Evolutionary conservation across 2,329 filamentous ascomycete species (phyloP), one percentile per base, ranked within the genome.

Genomic region (Exophiala mesophila): DNA sequence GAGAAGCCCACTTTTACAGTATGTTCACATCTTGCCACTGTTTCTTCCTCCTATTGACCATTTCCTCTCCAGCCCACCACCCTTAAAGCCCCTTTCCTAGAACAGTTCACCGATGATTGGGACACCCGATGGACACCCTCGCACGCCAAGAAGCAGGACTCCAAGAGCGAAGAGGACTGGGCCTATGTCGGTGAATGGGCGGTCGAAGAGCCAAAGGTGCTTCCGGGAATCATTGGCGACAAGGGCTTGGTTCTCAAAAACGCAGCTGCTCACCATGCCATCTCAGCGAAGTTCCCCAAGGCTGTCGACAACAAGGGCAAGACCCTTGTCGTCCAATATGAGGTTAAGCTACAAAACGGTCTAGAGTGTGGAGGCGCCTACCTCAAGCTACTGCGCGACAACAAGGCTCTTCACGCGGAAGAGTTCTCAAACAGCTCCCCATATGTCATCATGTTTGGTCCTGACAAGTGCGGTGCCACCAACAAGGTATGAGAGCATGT

Each of bases 381-480:
- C 77, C 77, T 98, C 77, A 98, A 98, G 83, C 86, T 98, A 57
- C 85, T 98, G 57, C 85, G 94, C 59, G 89, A 98, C 66, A 97
- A 92, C 78, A 89, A 90, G 76, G 85, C 87, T 67, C 88, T 98
- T 59, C 88, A 95, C 74, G 81, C 87, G 61, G 90, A 97, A 55
- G 92, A 98, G 75, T 98, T 98, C 76, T 88, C 86, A 68, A 97
- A 98, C 72, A 81, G 84, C 50, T 95, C 90, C 31, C 92, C 92
- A 36, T 98, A 98, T 65, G 86, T 98, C 58, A 94, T 98, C 78
- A 98, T 98, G 92, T 98, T 98, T 66, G 92, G 92, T 57, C 92
- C 92, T 59, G 92, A 98, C 77, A 97, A 97, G 83, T 98, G 92
- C 68, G 92, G 92, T 68, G 80, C 88, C 66, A 97, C 88, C 69